These are phyloP conservation scores for Colletotrichum sansevieriae DNA, from an alignment of 2,329 filamentous ascomycete species.

Conservation along the genomic window DNA sequence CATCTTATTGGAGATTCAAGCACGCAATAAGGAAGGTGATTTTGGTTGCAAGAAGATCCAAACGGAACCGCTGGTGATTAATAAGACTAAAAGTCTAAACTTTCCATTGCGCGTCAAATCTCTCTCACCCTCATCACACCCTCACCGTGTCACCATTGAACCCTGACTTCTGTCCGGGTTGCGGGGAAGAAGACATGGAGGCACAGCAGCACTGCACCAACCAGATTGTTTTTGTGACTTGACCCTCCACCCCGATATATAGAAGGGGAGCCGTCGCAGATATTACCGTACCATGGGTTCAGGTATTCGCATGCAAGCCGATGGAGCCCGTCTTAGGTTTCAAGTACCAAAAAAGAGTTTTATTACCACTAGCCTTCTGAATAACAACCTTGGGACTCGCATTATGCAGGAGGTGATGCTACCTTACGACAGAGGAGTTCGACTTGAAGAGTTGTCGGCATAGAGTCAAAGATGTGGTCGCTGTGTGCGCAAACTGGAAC, in stretches of 20 bases:
- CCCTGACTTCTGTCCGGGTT: no score
- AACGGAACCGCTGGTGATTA: not conserved
- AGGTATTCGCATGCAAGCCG: constrained; percentile 7
- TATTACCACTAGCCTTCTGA: not conserved
- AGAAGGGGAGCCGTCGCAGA: not conserved
- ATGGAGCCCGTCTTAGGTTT: constrained; percentile 9
- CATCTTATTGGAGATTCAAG: not conserved
- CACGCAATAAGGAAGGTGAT: not conserved
- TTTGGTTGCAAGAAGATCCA: not conserved
- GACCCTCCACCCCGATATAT: constrained; percentile 1
- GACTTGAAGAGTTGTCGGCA: not conserved
- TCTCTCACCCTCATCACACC: no score
- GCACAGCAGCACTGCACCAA: not conserved
- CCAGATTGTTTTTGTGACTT: not conserved
- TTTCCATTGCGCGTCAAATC: no score
- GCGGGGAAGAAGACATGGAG: no score
- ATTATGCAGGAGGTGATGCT: constrained; percentile 6
- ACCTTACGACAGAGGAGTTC: not conserved
- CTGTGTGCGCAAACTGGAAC: not conserved
- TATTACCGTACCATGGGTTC: not conserved
- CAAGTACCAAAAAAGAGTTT: constrained; percentile 6
- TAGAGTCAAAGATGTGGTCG: not conserved
- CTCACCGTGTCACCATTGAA: not conserved
- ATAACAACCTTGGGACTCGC: not conserved
- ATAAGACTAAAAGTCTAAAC: no score